A percentile compares a stretch with the other conserved stretches of the same genome.
Conservation (phyloP, 805 yeast genomes). For the Maudiozyma pseudohumilis region DNA sequence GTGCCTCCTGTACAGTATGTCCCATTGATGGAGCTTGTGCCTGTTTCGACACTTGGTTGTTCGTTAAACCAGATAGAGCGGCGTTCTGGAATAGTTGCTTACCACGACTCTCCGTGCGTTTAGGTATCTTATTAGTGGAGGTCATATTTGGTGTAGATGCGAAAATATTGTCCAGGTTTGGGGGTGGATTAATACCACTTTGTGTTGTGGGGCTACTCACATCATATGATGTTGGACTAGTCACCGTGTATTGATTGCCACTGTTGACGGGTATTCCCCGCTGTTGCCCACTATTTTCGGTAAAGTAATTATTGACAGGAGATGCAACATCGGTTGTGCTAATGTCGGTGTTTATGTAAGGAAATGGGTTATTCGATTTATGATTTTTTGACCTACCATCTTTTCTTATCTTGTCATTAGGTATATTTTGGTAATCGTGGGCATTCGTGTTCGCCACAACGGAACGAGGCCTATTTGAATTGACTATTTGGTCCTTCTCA, state of each 20-base stretch:
- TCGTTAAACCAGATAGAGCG: background rate
- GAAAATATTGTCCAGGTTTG: background rate
- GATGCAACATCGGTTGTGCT: constrained; percentile 2
- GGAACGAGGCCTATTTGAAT: background rate
- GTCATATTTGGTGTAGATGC: constrained; percentile 1
- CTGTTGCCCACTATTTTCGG: background rate
- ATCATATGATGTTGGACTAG: background rate
- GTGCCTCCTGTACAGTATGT: too few species aligned
- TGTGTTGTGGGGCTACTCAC: background rate
- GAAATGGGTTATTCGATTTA: constrained; percentile 29
- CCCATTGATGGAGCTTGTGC: background rate
- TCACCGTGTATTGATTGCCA: background rate
- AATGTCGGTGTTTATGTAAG: constrained; percentile 11
- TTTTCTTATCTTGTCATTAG: background rate
- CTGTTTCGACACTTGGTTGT: background rate
- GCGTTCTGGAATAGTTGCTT: background rate
- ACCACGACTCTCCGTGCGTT: background rate
- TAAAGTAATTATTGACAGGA: background rate
- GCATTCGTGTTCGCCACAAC: background rate
- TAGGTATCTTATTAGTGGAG: background rate
- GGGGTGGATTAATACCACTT: constrained; percentile 1
- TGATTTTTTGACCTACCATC: constrained; percentile 11
- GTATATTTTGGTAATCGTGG: background rate
- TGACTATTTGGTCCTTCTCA: constrained; percentile 1
- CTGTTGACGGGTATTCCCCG: background rate